Evolutionary conservation across 192 early-diverging fungal species (phyloP), one percentile per base, ranked within the genome.

Genomic region (Entomortierella beljakovae): DNA sequence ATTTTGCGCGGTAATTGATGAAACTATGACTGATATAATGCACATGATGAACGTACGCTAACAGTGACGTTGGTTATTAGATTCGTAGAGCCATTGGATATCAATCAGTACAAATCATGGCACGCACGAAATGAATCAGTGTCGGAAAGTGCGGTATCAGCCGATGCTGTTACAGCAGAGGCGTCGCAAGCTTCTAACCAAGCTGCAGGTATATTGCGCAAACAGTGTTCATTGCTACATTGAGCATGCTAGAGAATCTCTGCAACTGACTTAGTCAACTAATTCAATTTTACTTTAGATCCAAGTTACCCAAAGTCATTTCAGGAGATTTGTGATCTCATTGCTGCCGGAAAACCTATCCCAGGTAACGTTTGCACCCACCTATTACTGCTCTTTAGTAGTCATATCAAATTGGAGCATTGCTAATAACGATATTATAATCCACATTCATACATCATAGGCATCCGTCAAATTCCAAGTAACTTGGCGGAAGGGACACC

Each of bases 301-400:
- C 80, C 80, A 6, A 71, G 48, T 20, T 81, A 81, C 51, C 80
- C 80, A 54, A 67, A 63, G 49, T 81, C 80, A 1, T 81, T 81
- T 43, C 80, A 81, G 28, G 80, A 81, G 65, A 81, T 81, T 22
- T 81, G 80, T 68, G 80, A 71, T n/a, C 60, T 81, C 23, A 81
- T 81, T 52, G 71, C 80, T 6, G 68, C 66, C 5, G 80, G 80
- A 34, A 81, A 71, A 33, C 80, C 80, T 28, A 73, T 81, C 11
- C 80, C 80, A 81, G 80, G 80, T 73, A 52, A 10, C 18, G 8
- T n/a, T 33, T 7, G 18, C 8, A 43, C 42, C 42, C 8, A 68
- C 32, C n/a, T 43, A 20, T 1, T 11, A 55, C 6, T 6, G 6
- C 9, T 38, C 1, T 52, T 34, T 26, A 32, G 40, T 43, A 15